Evolutionary conservation across 2,329 filamentous ascomycete genomes (phyloP).

Genomic region (Exophiala calicioides): DNA sequence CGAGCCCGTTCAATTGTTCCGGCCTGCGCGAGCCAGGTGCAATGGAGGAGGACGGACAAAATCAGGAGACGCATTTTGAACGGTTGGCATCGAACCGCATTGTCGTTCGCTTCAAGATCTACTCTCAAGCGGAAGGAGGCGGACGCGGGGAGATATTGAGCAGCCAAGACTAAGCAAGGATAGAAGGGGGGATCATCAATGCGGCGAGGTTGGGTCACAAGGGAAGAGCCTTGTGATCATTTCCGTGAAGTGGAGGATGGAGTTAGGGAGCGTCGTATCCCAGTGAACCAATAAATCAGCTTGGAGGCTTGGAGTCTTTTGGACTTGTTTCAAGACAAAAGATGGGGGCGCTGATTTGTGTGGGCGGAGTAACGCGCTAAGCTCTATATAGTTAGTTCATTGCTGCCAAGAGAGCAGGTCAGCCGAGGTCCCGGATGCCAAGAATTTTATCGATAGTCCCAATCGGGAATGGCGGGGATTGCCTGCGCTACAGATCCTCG

Average conservation of each 20-base stretch:
- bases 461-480: too few relatives aligned
- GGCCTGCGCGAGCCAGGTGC: conserved; percentile 4
- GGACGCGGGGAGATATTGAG: not conserved
- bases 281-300: too few relatives aligned
- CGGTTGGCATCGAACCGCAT: conserved; percentile 8
- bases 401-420: too few relatives aligned
- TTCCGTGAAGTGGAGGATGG: conserved; percentile 3
- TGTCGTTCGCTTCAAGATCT: conserved; percentile 9
- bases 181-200: conserved; percentile 3
- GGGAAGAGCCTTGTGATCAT: conserved; percentile 18
- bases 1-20: conserved; percentile 14
- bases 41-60: conserved; percentile 8
- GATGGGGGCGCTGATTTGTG: too few relatives aligned
- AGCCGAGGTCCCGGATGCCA: too few relatives aligned
- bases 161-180: not conserved
- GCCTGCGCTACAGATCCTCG: too few relatives aligned
- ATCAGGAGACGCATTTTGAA: conserved; percentile 19
- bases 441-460: too few relatives aligned
- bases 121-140: not conserved
- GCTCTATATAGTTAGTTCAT: too few relatives aligned
- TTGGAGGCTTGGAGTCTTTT: too few relatives aligned
- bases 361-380: too few relatives aligned
- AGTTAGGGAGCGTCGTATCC: not conserved
- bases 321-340: too few relatives aligned
- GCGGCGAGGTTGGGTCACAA: conserved; percentile 2